phyloP scores from a whole-genome alignment of 306 rosid species.

The Gastrolobium villosum region DNA sequence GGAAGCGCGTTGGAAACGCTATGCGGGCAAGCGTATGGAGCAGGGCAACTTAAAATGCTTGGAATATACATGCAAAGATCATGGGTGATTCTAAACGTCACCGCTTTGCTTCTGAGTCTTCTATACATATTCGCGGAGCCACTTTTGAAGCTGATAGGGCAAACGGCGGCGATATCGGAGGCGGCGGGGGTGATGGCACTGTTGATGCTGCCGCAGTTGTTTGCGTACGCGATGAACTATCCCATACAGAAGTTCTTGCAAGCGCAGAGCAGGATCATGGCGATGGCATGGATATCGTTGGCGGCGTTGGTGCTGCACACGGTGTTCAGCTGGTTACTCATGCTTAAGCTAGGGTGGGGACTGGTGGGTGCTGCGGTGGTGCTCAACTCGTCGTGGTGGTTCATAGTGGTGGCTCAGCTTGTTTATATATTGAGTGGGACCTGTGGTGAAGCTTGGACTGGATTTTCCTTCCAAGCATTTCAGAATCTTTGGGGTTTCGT shows the following conservation, averaged over 20 bases:
- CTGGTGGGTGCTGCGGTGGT: conserved; percentile 78
- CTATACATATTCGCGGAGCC: conserved; percentile 68
- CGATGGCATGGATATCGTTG: conserved; percentile 71
- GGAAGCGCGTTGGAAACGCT: conserved; percentile 90
- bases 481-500: conserved; percentile 39
- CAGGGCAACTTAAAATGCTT: conserved; percentile 80
- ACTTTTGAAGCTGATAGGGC: conserved; percentile 64
- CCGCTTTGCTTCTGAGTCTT: conserved; percentile 50
- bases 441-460: conserved; percentile 31
- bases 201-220: conserved; percentile 91
- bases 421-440: conserved; percentile 25
- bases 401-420: conserved; percentile 55
- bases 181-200: conserved; percentile 77
- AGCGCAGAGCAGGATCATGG: conserved; percentile 88
- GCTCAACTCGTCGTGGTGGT: conserved; percentile 75
- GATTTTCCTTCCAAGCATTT: conserved; percentile 42
- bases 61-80: conserved; percentile 91
- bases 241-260: conserved; percentile 84
- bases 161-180: conserved; percentile 62
- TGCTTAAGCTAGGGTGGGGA: conserved; percentile 70
- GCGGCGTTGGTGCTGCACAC: conserved; percentile 71
- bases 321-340: conserved; percentile 73
- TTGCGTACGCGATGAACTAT: conserved; percentile 78
- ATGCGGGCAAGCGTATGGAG: conserved; percentile 91
- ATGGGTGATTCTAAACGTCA: conserved; percentile 70